A percentile compares a stretch with the other conserved stretches of the same genome.
These are phyloP conservation scores for Alternaria metachromatica DNA, from an alignment of 2,329 filamentous ascomycete species.

Conservation along the genomic window DNA sequence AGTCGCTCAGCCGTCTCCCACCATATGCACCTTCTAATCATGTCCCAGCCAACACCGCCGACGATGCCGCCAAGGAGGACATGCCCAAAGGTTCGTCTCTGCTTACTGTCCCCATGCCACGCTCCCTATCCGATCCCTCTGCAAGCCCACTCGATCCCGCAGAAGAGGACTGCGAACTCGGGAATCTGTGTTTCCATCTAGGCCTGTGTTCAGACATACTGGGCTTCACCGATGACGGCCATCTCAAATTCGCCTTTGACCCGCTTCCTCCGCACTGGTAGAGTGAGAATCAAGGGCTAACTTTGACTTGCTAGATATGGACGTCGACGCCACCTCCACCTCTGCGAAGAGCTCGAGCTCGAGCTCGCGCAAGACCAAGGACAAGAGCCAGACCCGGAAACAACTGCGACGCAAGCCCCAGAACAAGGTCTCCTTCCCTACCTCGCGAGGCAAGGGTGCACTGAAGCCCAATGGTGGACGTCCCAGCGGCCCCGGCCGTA, in stretches of 20 bases:
- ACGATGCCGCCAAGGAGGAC: constrained; percentile 30
- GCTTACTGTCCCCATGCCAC: constrained; percentile 38
- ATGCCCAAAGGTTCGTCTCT: constrained; percentile 42
- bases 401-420: constrained; percentile 47
- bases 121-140: constrained; percentile 28
- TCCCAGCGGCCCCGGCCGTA: constrained; percentile 28
- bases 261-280: constrained; percentile 39
- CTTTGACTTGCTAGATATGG: constrained; percentile 46
- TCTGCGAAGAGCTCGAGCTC: constrained; percentile 22
- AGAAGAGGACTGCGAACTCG: constrained; percentile 29
- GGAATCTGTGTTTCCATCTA: constrained; percentile 47
- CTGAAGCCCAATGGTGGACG: constrained; percentile 37
- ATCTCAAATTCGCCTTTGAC: constrained; percentile 48
- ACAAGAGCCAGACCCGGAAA: constrained; percentile 46
- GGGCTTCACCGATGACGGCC: constrained; percentile 46
- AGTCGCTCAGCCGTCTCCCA: neutral
- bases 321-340: constrained; percentile 43
- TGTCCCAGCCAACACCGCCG: constrained; percentile 15
- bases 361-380: constrained; percentile 36
- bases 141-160: constrained; percentile 10
- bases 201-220: constrained; percentile 50
- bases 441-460: constrained; percentile 42
- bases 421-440: constrained; percentile 50
- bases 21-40: constrained; percentile 1
- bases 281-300: constrained; percentile 46